A percentile compares a stretch with the other conserved stretches of the same genome.
Evolutionary conservation across 2,329 filamentous ascomycete species (phyloP).

Genomic region (Neurospora sp.): DNA sequence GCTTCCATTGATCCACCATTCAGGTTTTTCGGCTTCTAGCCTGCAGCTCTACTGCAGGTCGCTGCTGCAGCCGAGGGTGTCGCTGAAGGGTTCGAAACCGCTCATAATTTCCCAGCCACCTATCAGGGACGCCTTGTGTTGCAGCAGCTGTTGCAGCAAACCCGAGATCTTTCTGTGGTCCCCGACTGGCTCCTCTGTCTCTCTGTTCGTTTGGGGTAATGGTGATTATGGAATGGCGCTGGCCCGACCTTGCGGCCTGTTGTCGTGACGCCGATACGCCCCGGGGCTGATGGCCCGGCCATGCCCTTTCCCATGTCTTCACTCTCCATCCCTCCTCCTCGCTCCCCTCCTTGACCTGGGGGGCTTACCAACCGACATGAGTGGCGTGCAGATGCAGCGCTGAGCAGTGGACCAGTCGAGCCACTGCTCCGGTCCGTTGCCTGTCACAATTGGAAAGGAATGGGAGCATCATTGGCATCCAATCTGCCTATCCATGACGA

Average conservation of each 20-base stretch:
- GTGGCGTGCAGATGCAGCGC: background rate
- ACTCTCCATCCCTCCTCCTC: background rate
- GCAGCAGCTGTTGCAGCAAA: conserved; percentile 6
- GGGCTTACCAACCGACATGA: background rate
- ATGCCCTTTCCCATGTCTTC: background rate
- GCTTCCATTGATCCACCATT: conserved; percentile 12
- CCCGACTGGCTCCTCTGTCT: background rate
- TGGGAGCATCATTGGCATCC: background rate
- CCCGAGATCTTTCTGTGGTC: conserved; percentile 7
- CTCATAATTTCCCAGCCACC: conserved; percentile 10
- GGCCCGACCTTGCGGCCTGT: background rate
- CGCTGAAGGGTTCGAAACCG: conserved; percentile 2
- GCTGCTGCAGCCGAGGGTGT: conserved; percentile 12
- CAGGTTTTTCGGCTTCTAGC: conserved; percentile 4
- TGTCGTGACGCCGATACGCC: background rate
- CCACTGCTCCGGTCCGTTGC: background rate
- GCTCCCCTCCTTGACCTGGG: background rate
- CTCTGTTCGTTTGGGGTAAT: background rate
- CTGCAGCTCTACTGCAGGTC: conserved; percentile 11
- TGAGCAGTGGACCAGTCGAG: background rate
- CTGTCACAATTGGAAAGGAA: background rate
- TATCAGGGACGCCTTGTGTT: conserved; percentile 7
- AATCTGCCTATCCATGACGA: background rate
- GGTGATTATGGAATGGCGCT: background rate
- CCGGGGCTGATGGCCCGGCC: background rate